Evolutionary conservation across 2,329 filamentous ascomycete genomes (phyloP), one percentile per base, ranked within the genome.

Genomic region (Fusarium sp.): DNA sequence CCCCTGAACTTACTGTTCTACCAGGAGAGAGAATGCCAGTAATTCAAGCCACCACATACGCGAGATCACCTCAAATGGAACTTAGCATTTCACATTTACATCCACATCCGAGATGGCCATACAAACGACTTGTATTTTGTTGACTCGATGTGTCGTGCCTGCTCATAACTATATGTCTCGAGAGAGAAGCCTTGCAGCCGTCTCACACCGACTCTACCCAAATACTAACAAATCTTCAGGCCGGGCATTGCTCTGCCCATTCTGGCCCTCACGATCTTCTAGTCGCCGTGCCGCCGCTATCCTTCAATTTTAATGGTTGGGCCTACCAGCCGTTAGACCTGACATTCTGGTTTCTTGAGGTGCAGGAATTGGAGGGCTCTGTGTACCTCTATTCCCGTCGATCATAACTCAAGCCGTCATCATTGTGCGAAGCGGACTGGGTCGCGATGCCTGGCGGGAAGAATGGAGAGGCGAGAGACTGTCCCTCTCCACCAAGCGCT

Each of bases 361-460:
- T 59, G 55, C 45, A 61, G 62, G 46, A 49, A 63, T 41, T 51
- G 51, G 48, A 59, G 46, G 54, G 30, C 16, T 34, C 54, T 30
- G 45, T 77, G 62, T 74, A 79, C 77, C 76, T 77, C 67, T 69
- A 71, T 70, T 74, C 73, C 67, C 72, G 62, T 68, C 71, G 64
- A 72, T 79, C 70, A 70, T 77, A 78, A 78, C 84, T 86, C 83
- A 88, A 80, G 84, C 84, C 85, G 84, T 89, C 88, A 86, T 89
- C 82, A 89, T 85, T 82, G 86, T 86, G 83, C 88, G 89, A 84
- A 91, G 88, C 83, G 89, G 89, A 83, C 89, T 90, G 75, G 88
- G 88, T 79, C 84, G 86, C 77, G 84, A 84, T 80, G 86, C 86
- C 81, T 85, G 82, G 76, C 84, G 79, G 73, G 74, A 78, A 74